Evolutionary conservation across 768 basidiomycete species (phyloP), one percentile per base, ranked within the genome.

Genomic region (Wakefieldia striispora): DNA sequence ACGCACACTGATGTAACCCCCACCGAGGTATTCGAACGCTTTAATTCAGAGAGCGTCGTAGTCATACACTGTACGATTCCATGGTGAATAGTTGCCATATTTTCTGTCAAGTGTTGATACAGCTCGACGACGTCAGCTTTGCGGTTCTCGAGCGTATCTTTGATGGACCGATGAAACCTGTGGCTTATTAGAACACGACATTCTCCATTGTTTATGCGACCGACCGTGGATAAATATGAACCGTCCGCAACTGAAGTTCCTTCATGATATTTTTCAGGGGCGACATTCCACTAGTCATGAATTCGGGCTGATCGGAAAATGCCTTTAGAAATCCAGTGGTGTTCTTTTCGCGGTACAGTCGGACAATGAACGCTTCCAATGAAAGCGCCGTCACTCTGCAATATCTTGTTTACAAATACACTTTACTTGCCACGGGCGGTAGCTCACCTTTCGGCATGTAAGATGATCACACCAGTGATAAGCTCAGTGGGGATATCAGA

Each of bases 261-360:
- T 93, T 92, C 81, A 99, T 84, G 54, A 95, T 88, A 45, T 86
- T 93, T 60, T 85, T 88, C 19, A 99, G 73, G 1, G 97, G 97
- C 1, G 91, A 92, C 66, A 98, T 70, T 1, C 95, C 95, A 54
- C 83, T 91, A 0, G 88, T 94, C 53, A 99, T 97, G 54, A 88
- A 83, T 66, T 98, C 97, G 4, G 95, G 94, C 60, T 97, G 89
- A 67, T 98, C 97, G 2, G 93, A 91, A 63, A 99, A 97, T 0
- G 93, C 97, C 68, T 99, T 98, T 56, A 97, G 73, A 67, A 98
- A 99, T 1, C 95, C 95, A 2, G 75, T 76, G 64, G 78, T 81
- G 72, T 97, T 99, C 71, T 86, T 83, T 68, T 97, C 86, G 36
- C 95, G 81, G 64, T 87, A 97, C 3, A 97, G 72, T 3, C 95